Conservation (phyloP, 164 flowering plant genomes). For the Nymphaea colorata region DNA sequence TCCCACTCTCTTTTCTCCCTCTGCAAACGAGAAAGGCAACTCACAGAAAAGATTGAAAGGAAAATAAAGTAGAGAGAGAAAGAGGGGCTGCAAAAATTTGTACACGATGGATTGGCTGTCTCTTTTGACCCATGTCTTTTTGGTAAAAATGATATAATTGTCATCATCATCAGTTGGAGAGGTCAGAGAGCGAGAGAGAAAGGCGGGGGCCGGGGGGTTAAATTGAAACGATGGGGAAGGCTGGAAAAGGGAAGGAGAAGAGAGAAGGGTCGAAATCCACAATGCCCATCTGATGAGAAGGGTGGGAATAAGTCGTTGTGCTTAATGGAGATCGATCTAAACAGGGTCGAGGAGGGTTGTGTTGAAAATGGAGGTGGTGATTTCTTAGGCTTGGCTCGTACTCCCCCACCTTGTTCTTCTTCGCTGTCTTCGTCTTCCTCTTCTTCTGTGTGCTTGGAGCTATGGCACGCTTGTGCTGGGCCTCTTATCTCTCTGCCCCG, state of each 20-base stretch:
- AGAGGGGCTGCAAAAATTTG: too few relatives aligned
- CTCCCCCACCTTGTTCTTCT: constrained; percentile 4
- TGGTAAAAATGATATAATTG: not conserved
- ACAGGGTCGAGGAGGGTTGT: constrained; percentile 38
- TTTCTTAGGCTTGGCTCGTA: not conserved
- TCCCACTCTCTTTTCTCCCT: not conserved
- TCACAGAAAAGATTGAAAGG: not conserved
- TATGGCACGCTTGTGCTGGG: constrained; percentile 98
- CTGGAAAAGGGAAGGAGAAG: not conserved
- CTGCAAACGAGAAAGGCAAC: not conserved
- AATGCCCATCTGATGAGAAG: not conserved
- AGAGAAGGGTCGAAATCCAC: not conserved
- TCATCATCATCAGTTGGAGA: not conserved
- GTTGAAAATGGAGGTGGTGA: not conserved
- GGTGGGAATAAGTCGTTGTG: not conserved
- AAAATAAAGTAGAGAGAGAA: not conserved
- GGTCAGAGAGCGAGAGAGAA: constrained; percentile 1
- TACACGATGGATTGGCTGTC: not conserved
- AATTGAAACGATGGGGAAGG: constrained; percentile 1
- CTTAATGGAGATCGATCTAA: constrained; percentile 61
- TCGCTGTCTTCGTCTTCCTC: constrained; percentile 10
- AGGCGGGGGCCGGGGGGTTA: constrained; percentile 3
- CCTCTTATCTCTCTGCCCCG: constrained; percentile 73
- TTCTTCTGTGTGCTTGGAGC: constrained; percentile 74
- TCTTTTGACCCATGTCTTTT: not conserved